phyloP scores from a whole-genome alignment of 1,284 basidiomycete genomes.

The Leccinum subspadiceum region DNA sequence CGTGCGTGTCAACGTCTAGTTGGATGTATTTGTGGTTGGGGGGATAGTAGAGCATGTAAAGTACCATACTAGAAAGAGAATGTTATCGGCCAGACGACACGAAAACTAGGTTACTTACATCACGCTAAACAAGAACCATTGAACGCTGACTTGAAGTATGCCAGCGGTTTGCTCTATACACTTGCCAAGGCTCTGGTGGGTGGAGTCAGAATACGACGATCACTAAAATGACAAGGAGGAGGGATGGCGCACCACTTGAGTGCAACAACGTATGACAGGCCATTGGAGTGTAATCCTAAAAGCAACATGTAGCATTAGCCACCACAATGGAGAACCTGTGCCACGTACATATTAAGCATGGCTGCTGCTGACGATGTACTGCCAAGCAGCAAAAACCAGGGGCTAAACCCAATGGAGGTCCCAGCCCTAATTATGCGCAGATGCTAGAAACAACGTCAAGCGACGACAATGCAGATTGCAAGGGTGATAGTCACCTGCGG shows the following conservation, averaged over 20 bases:
- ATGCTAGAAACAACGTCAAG: constrained; percentile 45
- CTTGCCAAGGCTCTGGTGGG: constrained; percentile 56
- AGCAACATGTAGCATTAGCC: neutral
- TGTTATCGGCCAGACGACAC: neutral
- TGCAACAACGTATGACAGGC: constrained; percentile 82
- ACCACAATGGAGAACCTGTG: neutral
- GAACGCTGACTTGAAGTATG: constrained; percentile 77
- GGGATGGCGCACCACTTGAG: constrained; percentile 58
- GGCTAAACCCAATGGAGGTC: constrained; percentile 87
- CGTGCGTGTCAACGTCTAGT: constrained; percentile 44
- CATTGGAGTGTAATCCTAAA: constrained; percentile 83
- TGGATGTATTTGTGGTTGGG: constrained; percentile 70
- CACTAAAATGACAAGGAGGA: neutral
- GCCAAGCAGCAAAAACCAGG: constrained; percentile 92
- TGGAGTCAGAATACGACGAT: constrained; percentile 3
- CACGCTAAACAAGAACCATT: constrained; percentile 85
- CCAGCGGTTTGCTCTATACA: constrained; percentile 87
- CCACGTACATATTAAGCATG: constrained; percentile 75
- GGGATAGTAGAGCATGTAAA: constrained; percentile 94
- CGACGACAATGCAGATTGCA: neutral
- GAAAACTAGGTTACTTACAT: constrained; percentile 51
- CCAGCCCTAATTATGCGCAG: constrained; percentile 70
- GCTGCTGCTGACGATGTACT: constrained; percentile 80
- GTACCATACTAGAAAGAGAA: constrained; percentile 59
- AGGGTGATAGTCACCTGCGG: constrained; percentile 64